Evolutionary conservation across 768 basidiomycete species (phyloP), one percentile per base, ranked within the genome.

Genomic region (Rhizopogon vulgaris): DNA sequence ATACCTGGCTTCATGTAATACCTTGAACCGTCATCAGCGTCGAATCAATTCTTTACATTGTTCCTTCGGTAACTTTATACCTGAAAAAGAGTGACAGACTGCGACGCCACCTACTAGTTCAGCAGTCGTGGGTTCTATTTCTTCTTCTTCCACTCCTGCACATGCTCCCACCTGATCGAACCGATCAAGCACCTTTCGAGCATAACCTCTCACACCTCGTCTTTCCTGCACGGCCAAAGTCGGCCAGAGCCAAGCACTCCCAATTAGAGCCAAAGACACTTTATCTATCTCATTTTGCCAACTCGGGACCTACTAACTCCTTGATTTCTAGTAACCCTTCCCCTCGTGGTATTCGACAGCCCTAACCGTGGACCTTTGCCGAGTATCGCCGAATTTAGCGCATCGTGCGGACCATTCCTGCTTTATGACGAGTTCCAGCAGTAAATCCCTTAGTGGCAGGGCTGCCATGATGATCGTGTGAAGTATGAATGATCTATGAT

Each of bases 1-100:
- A 34, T 34, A 34, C 32, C 12, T 12, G 32, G 32, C 32, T 36
- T 34, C 28, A 47, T 58, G 50, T 52, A 50, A 58, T 42, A 34
- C 59, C 51, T 34, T 34, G 32, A 37, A 43, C 51, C 49, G 55
- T 38, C 52, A 55, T 58, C 59, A 58, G 56, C 54, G 49, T 63
- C 58, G 49, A 61, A 53, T 45, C 30, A 52, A 40, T 62, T 64
- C 62, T 48, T 51, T 59, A 52, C 60, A 55, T 63, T 41, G 63
- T 52, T 48, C 52, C 27, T 28, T 60, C 61, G 60, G 61, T 49
- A 62, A 62, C 62, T 63, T 58, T 63, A 65, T 63, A 50, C 61
- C 58, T 3, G 10, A 62, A 59, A 40, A 52, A 43, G 61, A 27
- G 49, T 39, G 36, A 47, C 24, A 22, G 32, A 34, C 32, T 34